These are phyloP conservation scores for Allium sativum DNA, from an alignment of 106 monocot genomes.

Conservation along the genomic window DNA sequence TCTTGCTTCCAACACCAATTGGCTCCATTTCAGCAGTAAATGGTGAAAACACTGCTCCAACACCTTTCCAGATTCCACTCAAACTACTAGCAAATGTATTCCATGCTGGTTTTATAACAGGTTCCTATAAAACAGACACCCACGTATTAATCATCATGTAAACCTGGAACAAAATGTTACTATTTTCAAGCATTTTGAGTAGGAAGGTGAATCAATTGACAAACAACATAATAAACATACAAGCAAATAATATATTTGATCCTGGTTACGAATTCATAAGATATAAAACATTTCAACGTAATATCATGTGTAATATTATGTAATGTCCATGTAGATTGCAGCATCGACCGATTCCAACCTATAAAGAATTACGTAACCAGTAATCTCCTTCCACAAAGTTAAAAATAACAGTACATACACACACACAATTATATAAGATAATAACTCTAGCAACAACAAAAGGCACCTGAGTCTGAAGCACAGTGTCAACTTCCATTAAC, in stretches of 20 bases:
- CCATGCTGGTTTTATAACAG: conserved; percentile 86
- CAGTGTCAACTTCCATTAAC: conserved; percentile 73
- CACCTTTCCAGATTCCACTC: conserved; percentile 89
- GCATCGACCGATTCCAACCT: too few species aligned
- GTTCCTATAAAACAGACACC: conserved; percentile 43
- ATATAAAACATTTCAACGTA: background rate
- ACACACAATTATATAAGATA: background rate
- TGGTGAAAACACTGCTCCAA: conserved; percentile 91
- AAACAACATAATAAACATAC: background rate
- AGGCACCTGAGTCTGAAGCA: conserved; percentile 81
- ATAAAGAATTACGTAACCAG: too few species aligned
- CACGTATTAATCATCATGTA: conserved; percentile 1
- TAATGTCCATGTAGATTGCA: too few species aligned
- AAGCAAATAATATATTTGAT: background rate
- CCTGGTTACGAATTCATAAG: background rate
- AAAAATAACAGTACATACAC: background rate
- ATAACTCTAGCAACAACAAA: too few species aligned
- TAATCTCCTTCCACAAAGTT: background rate
- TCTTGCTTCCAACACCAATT: conserved; percentile 48
- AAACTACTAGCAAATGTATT: conserved; percentile 70
- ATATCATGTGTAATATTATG: too few species aligned
- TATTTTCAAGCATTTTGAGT: too few species aligned
- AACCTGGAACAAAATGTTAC: too few species aligned
- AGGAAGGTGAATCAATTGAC: too few species aligned
- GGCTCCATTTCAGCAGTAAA: conserved; percentile 87